These are phyloP conservation scores for Mycena indigotica DNA, from an alignment of 768 basidiomycete species.

Conservation along the genomic window DNA sequence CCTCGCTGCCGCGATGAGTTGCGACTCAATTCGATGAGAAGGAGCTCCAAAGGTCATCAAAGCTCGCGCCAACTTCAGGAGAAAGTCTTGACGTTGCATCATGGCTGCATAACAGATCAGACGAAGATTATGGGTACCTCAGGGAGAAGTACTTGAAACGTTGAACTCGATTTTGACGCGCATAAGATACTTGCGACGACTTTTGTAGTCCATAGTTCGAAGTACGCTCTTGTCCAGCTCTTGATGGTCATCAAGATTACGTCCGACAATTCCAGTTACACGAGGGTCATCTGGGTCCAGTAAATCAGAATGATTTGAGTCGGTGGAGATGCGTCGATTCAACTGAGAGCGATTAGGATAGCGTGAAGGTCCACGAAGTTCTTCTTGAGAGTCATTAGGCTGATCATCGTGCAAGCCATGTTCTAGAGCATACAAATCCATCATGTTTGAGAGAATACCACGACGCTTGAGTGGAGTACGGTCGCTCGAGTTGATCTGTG, in stretches of 20 bases:
- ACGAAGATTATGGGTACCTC: too few species aligned
- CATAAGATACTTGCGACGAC: constrained; percentile 65
- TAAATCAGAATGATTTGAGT: constrained; percentile 51
- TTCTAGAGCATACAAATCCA: constrained; percentile 52
- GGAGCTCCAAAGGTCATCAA: constrained; percentile 93
- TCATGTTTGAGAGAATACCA: constrained; percentile 52
- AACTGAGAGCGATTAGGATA: constrained; percentile 31
- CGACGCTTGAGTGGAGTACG: constrained; percentile 42
- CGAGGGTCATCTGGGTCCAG: constrained; percentile 76
- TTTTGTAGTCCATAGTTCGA: constrained; percentile 66
- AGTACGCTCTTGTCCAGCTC: constrained; percentile 64
- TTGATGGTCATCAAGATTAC: constrained; percentile 57
- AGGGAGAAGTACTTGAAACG: constrained; percentile 69
- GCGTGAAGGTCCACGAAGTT: constrained; percentile 25
- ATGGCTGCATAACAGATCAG: constrained; percentile 53
- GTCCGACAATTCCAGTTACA: constrained; percentile 57
- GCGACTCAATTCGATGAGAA: constrained; percentile 91
- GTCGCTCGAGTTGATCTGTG: constrained; percentile 26
- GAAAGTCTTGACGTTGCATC: constrained; percentile 79
- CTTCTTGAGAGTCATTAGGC: constrained; percentile 20
- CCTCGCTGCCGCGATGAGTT: constrained; percentile 83
- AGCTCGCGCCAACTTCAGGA: constrained; percentile 82
- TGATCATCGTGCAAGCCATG: constrained; percentile 22
- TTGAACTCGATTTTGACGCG: constrained; percentile 75
- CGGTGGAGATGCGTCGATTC: constrained; percentile 46